Percentiles rank a stretch among this genome's conserved stretches.
These are phyloP conservation scores for Rostrohypoxylon terebratum DNA, from an alignment of 495 filamentous ascomycete genomes.

Conservation along the genomic window DNA sequence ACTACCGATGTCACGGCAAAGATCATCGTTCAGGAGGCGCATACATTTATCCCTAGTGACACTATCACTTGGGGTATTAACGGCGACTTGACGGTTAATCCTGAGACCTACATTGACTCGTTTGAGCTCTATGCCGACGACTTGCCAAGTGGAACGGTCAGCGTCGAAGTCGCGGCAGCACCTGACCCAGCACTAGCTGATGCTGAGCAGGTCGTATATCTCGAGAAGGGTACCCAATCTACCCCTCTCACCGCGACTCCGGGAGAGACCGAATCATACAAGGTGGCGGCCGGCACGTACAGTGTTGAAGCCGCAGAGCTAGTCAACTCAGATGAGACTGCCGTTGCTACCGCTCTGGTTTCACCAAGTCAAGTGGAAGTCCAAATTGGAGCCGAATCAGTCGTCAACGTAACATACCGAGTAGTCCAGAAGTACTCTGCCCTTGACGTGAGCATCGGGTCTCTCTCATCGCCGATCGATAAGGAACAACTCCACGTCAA, in stretches of 20 bases:
- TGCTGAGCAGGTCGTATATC: slow-evolving; percentile 3
- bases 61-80: neutral
- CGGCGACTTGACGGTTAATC: neutral
- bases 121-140: slow-evolving; percentile 18
- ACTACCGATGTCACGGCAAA: slow-evolving; percentile 1
- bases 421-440: slow-evolving; percentile 9
- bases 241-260: neutral
- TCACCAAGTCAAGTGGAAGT: slow-evolving; percentile 1
- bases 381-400: neutral
- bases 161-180: neutral
- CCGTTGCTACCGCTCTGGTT: slow-evolving; percentile 1
- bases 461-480: slow-evolving; percentile 10
- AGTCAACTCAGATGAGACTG: neutral
- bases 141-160: slow-evolving; percentile 21
- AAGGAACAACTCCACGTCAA: slow-evolving; percentile 6
- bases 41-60: neutral
- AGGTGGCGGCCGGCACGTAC: neutral
- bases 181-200: slow-evolving; percentile 4
- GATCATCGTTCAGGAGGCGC: neutral
- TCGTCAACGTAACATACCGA: slow-evolving; percentile 3
- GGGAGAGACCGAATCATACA: neutral
- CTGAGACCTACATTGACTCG: neutral
- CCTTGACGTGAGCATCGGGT: slow-evolving; percentile 14
- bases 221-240: neutral
- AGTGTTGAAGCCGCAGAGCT: neutral